Percentiles rank a stretch among this genome's conserved stretches.
Conservation (phyloP, 371 early-diverging fungal genomes). For the Coemansia sp. region DNA sequence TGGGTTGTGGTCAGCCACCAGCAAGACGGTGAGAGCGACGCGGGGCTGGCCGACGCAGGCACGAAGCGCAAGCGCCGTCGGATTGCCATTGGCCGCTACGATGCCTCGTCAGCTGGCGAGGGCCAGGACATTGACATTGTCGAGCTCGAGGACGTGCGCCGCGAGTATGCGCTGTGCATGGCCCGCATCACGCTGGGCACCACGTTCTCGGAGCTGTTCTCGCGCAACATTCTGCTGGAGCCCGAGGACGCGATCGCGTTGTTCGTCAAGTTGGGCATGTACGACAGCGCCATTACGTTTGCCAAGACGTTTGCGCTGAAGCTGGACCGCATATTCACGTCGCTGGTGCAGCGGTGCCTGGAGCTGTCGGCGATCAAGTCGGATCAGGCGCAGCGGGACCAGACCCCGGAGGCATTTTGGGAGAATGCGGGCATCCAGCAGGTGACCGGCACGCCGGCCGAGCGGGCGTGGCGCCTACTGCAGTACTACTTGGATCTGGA, state of each 20-base stretch:
- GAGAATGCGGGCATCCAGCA: conserved; percentile 30
- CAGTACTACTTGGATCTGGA: conserved; percentile 47
- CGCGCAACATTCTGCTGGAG: conserved; percentile 45
- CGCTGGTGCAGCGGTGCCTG: conserved; percentile 46
- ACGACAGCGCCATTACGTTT: conserved; percentile 54
- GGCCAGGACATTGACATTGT: conserved; percentile 46
- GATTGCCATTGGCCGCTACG: conserved; percentile 29
- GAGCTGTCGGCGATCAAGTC: conserved; percentile 13
- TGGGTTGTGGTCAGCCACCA: conserved; percentile 52
- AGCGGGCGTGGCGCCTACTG: conserved; percentile 54
- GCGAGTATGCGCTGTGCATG: conserved; percentile 53
- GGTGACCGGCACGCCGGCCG: conserved; percentile 36
- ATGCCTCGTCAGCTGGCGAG: conserved; percentile 13
- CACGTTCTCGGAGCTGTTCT: conserved; percentile 41
- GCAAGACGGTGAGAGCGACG: not conserved
- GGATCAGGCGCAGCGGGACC: conserved; percentile 11
- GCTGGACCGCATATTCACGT: conserved; percentile 42
- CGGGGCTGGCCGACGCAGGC: not conserved
- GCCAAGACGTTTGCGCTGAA: conserved; percentile 44
- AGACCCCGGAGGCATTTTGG: conserved; percentile 35
- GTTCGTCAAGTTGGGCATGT: conserved; percentile 48
- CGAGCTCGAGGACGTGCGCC: conserved; percentile 51
- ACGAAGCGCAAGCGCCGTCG: conserved; percentile 33
- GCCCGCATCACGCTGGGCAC: conserved; percentile 53
- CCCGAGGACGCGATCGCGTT: conserved; percentile 52